A percentile compares a stretch with the other conserved stretches of the same genome.
Evolutionary conservation across 1,284 basidiomycete species (phyloP).

Genomic region (Cutaneotrichosporon spelunceum): DNA sequence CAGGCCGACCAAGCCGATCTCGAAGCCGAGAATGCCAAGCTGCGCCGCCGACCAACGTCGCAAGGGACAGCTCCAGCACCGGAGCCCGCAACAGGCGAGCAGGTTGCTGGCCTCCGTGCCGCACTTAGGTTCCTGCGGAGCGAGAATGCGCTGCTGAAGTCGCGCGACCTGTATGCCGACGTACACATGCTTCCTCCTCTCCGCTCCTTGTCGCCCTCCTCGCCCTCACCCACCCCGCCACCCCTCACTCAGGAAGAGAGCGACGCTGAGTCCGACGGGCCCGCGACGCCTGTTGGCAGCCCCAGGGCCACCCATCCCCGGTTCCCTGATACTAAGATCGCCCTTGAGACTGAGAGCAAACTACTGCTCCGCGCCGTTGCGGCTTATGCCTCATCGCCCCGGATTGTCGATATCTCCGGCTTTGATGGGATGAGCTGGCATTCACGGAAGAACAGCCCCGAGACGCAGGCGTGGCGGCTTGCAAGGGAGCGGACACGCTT

Average conservation of each 20-base stretch:
- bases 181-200: slow-evolving; percentile 70
- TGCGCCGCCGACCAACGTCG: slow-evolving; percentile 63
- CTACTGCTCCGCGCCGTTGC: slow-evolving; percentile 77
- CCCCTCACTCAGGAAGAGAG: slow-evolving; percentile 17
- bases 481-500: slow-evolving; percentile 69
- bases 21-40: slow-evolving; percentile 79
- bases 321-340: slow-evolving; percentile 56
- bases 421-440: slow-evolving; percentile 59
- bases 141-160: slow-evolving; percentile 89
- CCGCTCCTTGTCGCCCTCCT: slow-evolving; percentile 22
- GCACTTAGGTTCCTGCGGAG: slow-evolving; percentile 83
- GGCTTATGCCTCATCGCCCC: slow-evolving; percentile 69
- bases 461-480: slow-evolving; percentile 71
- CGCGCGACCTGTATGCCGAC: slow-evolving; percentile 77
- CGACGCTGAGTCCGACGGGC: slow-evolving; percentile 21
- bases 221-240: slow-evolving; percentile 22
- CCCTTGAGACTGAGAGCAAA: slow-evolving; percentile 74
- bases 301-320: slow-evolving; percentile 23
- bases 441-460: slow-evolving; percentile 70
- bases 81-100: slow-evolving; percentile 18
- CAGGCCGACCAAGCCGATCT: slow-evolving; percentile 82
- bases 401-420: slow-evolving; percentile 74
- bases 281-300: slow-evolving; percentile 17
- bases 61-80: not conserved
- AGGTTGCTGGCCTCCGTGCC: slow-evolving; percentile 85